These are phyloP conservation scores for Tetrahymena elliotti DNA, from an alignment of 73 alveolate species.

Conservation along the genomic window DNA sequence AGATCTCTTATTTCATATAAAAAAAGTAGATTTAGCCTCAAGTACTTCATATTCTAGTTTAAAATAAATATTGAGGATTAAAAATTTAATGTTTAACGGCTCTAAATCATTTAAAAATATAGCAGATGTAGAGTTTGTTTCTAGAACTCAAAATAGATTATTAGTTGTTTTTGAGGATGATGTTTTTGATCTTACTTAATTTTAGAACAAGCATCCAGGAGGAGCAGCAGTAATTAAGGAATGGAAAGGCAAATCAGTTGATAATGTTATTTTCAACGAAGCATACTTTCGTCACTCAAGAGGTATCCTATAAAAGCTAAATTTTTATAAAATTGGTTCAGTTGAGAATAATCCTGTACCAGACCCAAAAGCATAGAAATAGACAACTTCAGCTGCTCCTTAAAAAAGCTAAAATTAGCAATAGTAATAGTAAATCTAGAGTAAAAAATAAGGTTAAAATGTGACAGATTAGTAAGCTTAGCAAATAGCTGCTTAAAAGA, in stretches of 20 bases:
- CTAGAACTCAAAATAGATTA: not conserved
- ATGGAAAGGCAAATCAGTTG: not conserved
- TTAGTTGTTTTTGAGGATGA: not conserved
- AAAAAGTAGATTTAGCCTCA: not conserved
- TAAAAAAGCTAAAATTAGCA: not conserved
- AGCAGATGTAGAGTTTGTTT: not conserved
- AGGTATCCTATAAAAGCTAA: not conserved
- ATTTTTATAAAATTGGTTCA: not conserved
- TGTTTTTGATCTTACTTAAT: not conserved
- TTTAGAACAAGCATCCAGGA: not conserved
- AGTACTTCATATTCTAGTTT: not conserved
- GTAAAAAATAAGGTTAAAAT: not conserved
- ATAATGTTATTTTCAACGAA: not conserved
- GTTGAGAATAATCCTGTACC: not conserved
- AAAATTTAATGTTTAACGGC: not conserved
- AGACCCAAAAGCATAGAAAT: not conserved
- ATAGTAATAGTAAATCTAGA: not conserved
- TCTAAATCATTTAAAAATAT: not conserved
- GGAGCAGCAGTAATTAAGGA: not conserved
- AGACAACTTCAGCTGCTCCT: not conserved
- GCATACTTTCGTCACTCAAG: not conserved
- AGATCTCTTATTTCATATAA: too few relatives aligned
- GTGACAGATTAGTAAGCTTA: not conserved
- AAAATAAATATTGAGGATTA: not conserved
- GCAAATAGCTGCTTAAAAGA: not conserved